Base-by-base conservation (phyloP, 2,329 filamentous ascomycete species). In the Erysiphe neolycopersici region DNA sequence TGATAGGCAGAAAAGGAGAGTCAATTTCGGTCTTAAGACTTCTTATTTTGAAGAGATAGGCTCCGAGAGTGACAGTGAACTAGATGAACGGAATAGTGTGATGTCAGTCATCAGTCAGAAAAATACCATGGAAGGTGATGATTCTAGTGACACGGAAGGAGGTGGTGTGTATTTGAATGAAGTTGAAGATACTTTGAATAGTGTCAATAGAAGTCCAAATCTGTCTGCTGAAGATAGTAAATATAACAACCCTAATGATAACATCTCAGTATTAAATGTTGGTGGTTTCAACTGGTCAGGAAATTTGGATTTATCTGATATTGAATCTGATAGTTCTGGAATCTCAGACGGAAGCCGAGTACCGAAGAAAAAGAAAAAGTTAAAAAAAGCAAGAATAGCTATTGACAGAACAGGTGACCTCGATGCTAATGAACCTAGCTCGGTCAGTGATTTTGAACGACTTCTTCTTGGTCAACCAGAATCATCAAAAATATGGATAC, bases 331-430 rank as follows among this genome's bases (percentile, higher is more conserved):
- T 36, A 59, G 57, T 6, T 68, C 63, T 0, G 64, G 64, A 13
- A 56, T 59, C 18, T 52, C 55, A 50, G 51, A 57, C 46, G 45
- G 44, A 14, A 55, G 65, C 62, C 52, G 52, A 45, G 16, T 11
- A 9, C 5, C 5, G 29, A 35, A 22, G 8, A 47, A 58, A 59
- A 45, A 47, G 51, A 83, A 76, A 63, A 87, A 83, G 64, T 68
- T 69, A 49, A 75, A 72, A 57, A 82, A 79, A 62, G 65, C 75
- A 1, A 76, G 79, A 53, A 80, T 85, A 54, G 76, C 87, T 52
- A 69, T 89, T 43, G 91, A 98, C 57, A 75, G 75, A 49, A 98
- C 87, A 4, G 89, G 79, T n/a, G 81, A 93, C 52, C 71, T 98
- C 11, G 84, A 94, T 58, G 74, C 71, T 40, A 73, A 85, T 52